These are phyloP conservation scores for Fraxinus sp. DNA, from an alignment of 305 asterid species.

Conservation along the genomic window DNA sequence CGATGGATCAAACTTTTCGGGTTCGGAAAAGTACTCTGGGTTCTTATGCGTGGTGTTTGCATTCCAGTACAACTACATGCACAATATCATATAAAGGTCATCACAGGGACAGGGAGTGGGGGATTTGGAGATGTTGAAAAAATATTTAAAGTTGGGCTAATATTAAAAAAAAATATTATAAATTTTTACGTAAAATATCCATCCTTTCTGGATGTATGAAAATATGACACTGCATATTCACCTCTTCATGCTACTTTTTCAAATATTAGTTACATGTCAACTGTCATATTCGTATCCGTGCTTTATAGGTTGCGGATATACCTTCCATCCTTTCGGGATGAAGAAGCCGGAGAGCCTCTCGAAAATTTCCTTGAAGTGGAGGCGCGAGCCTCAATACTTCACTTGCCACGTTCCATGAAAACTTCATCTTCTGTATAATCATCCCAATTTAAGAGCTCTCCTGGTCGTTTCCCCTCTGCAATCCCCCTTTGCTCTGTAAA, in stretches of 20 bases:
- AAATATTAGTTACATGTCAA: not conserved
- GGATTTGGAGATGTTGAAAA: not conserved
- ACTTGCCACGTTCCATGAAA: constrained; percentile 14
- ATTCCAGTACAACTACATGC: constrained; percentile 11
- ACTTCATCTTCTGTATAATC: constrained; percentile 21
- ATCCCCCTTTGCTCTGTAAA: too few species aligned
- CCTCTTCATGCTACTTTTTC: not conserved
- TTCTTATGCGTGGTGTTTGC: constrained; percentile 18
- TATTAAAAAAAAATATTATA: too few species aligned
- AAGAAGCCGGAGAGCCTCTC: constrained; percentile 6
- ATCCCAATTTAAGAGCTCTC: constrained; percentile 13
- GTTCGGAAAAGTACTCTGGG: constrained; percentile 10
- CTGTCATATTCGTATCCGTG: not conserved
- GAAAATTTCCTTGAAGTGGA: constrained; percentile 18
- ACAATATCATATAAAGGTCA: not conserved
- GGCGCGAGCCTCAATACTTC: constrained; percentile 13
- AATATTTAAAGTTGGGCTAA: too few species aligned
- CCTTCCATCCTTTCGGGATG: constrained; percentile 26
- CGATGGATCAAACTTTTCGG: constrained; percentile 22
- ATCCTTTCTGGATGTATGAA: too few species aligned
- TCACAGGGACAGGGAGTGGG: too few species aligned
- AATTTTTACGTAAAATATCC: too few species aligned
- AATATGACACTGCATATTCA: too few species aligned
- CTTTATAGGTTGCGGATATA: not conserved
- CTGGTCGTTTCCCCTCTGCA: too few species aligned